Conservation (phyloP, 768 basidiomycete species). For the Mycena albidolilacea region DNA sequence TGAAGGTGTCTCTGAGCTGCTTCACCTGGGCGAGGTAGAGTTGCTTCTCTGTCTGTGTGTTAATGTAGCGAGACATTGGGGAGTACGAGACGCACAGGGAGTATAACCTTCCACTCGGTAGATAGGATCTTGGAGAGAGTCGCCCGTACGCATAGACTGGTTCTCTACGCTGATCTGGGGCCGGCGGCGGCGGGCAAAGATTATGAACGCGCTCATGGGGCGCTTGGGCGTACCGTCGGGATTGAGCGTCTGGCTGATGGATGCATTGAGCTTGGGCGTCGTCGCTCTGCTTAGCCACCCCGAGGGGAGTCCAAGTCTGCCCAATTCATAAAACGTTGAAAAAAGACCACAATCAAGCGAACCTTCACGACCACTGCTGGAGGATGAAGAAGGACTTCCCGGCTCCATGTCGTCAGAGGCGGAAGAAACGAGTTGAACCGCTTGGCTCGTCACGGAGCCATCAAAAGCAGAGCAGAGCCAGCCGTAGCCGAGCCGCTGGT, state of each 20-base stretch:
- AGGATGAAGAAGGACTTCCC: too few species aligned
- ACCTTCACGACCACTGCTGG: too few species aligned
- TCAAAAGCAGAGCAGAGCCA: too few species aligned
- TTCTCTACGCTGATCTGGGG: conserved; percentile 90
- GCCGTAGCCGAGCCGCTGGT: neutral
- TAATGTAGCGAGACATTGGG: conserved; percentile 18
- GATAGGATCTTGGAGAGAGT: conserved; percentile 91
- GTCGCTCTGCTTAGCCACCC: neutral
- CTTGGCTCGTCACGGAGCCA: too few species aligned
- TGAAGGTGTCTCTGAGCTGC: conserved; percentile 88
- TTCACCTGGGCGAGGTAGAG: conserved; percentile 92
- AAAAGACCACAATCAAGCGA: too few species aligned
- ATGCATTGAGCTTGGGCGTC: conserved; percentile 45
- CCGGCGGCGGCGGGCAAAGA: conserved; percentile 85
- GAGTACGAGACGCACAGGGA: conserved; percentile 72
- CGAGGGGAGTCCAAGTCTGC: too few species aligned
- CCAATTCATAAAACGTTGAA: too few species aligned
- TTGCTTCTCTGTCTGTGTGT: conserved; percentile 79
- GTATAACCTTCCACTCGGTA: conserved; percentile 90
- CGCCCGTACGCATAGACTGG: conserved; percentile 91
- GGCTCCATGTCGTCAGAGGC: too few species aligned
- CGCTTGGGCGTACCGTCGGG: conserved; percentile 91
- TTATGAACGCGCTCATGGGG: conserved; percentile 96
- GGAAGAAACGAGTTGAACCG: too few species aligned
- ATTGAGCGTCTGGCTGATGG: conserved; percentile 88